phyloP scores from a whole-genome alignment of 257 asterid genomes.

The Petunia secreta region DNA sequence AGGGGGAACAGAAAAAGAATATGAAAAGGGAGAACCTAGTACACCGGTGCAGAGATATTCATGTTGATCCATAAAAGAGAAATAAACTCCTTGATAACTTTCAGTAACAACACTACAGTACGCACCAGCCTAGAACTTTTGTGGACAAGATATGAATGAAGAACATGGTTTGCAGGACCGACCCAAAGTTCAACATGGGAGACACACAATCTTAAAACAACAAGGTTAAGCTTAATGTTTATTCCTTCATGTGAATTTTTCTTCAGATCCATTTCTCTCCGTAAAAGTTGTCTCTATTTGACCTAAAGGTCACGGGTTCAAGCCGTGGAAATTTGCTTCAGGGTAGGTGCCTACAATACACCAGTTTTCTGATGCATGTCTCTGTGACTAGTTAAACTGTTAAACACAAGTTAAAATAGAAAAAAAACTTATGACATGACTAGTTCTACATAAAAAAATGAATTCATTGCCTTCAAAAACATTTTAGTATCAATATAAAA shows the following conservation, averaged over 20 bases:
- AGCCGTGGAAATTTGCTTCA: no score
- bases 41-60: neutral
- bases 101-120: neutral
- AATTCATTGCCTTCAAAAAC: no score
- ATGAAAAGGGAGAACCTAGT: neutral
- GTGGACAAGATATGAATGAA: neutral
- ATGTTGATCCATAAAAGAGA: slow-evolving; percentile 3
- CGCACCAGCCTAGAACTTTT: neutral
- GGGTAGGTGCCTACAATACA: no score
- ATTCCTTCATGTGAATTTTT: slow-evolving; percentile 4
- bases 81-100: neutral
- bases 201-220: neutral
- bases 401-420: no score
- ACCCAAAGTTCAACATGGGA: neutral
- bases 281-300: neutral
- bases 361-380: no score
- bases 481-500: no score
- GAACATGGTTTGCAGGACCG: neutral
- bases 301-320: no score
- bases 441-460: no score
- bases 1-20: neutral
- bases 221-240: neutral
- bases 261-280: slow-evolving; percentile 9
- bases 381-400: no score
- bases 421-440: no score